Percentiles rank a stretch among this genome's conserved stretches.
phyloP scores from a whole-genome alignment of 495 filamentous ascomycete genomes.

The Lasiosphaeriaceae sp. region DNA sequence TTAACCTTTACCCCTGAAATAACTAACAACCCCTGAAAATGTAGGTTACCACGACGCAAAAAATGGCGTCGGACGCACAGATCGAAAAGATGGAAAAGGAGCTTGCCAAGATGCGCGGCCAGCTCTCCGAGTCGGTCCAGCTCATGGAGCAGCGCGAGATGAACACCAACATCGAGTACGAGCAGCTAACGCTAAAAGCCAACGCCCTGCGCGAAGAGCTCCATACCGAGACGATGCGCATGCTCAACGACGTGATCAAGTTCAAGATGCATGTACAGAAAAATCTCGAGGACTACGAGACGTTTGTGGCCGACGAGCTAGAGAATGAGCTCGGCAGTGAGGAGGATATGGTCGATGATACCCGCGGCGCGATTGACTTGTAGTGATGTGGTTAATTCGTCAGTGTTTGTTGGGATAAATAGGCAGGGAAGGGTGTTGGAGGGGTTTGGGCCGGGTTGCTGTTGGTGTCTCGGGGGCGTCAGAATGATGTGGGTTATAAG shows the following conservation, averaged over 20 bases:
- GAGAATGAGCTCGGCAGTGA: conserved; percentile 69
- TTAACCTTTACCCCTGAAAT: neutral
- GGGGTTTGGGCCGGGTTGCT: neutral
- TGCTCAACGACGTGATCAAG: conserved; percentile 94
- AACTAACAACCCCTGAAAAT: conserved; percentile 8
- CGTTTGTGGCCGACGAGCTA: conserved; percentile 85
- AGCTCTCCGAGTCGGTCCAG: conserved; percentile 83
- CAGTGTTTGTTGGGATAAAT: neutral
- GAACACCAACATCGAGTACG: conserved; percentile 95
- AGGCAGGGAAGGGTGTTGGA: neutral
- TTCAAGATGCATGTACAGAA: conserved; percentile 98
- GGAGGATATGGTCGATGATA: conserved; percentile 36
- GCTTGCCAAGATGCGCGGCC: conserved; percentile 82
- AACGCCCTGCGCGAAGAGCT: conserved; percentile 86
- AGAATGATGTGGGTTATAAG: too few relatives aligned
- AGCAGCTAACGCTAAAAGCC: conserved; percentile 80
- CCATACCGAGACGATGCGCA: conserved; percentile 91
- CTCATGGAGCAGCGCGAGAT: conserved; percentile 93
- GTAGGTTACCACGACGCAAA: conserved; percentile 76
- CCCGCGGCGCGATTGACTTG: conserved; percentile 14
- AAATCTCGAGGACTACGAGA: conserved; percentile 86
- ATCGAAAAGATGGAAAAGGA: conserved; percentile 99
- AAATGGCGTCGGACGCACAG: conserved; percentile 80
- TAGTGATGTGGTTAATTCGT: neutral
- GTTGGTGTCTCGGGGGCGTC: too few relatives aligned